phyloP scores from a whole-genome alignment of 768 basidiomycete species.

The Harrya chromipes region DNA sequence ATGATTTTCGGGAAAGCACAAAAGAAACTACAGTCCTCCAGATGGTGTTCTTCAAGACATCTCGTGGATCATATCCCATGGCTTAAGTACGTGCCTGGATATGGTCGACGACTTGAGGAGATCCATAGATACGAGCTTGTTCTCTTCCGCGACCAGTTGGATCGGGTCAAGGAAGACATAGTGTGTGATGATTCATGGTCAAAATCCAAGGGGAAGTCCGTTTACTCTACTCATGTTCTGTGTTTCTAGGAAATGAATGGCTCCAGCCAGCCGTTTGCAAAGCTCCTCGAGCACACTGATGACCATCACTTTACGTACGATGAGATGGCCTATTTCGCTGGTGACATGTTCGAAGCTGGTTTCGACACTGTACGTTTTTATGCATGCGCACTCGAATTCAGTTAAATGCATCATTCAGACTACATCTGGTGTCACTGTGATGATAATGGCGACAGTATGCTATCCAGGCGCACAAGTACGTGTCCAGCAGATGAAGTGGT shows the following conservation, averaged over 20 bases:
- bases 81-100: slow-evolving; percentile 50
- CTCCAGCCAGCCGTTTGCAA: slow-evolving; percentile 38
- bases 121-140: slow-evolving; percentile 50
- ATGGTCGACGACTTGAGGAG: slow-evolving; percentile 47
- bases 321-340: slow-evolving; percentile 56
- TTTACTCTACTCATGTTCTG: slow-evolving; percentile 1
- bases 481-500: slow-evolving; percentile 49
- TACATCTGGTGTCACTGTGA: slow-evolving; percentile 47
- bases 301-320: slow-evolving; percentile 47
- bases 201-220: too few relatives aligned
- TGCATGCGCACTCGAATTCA: not conserved
- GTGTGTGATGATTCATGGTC: not conserved
- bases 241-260: too few relatives aligned
- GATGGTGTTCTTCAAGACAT: slow-evolving; percentile 30
- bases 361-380: slow-evolving; percentile 44
- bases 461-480: slow-evolving; percentile 47
- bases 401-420: slow-evolving; percentile 27
- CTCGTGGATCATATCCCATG: slow-evolving; percentile 34
- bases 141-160: slow-evolving; percentile 47
- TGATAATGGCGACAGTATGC: slow-evolving; percentile 48
- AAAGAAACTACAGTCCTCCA: too few relatives aligned
- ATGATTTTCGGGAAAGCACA: slow-evolving; percentile 28
- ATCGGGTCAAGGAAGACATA: slow-evolving; percentile 4
- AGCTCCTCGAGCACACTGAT: slow-evolving; percentile 46
- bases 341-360: slow-evolving; percentile 59